These are phyloP conservation scores for Fusarium sp. DNA, from an alignment of 2,329 filamentous ascomycete genomes.

Conservation along the genomic window DNA sequence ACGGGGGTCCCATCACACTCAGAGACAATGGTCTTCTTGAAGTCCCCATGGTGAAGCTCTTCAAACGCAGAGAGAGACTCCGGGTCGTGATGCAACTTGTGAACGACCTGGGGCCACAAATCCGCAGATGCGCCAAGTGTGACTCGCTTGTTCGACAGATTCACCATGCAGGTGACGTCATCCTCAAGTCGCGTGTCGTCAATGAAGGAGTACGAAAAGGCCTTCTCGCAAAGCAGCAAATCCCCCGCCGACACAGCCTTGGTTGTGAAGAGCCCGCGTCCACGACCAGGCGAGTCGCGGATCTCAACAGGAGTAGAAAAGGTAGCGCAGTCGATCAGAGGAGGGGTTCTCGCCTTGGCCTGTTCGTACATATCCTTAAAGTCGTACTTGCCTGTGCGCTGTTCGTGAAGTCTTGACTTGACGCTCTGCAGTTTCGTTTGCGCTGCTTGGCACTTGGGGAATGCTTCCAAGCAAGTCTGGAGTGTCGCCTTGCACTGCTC, in stretches of 20 bases:
- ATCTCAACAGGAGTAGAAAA: conserved; percentile 60
- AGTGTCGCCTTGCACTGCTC: conserved; percentile 28
- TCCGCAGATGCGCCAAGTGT: conserved; percentile 56
- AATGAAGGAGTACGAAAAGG: conserved; percentile 59
- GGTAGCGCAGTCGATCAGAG: conserved; percentile 62
- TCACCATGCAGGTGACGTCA: conserved; percentile 50
- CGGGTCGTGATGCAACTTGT: conserved; percentile 62
- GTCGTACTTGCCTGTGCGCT: conserved; percentile 56
- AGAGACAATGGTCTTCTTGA: conserved; percentile 44
- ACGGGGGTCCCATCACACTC: conserved; percentile 55
- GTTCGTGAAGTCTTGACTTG: conserved; percentile 54
- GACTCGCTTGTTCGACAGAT: conserved; percentile 51
- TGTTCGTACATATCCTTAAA: conserved; percentile 57
- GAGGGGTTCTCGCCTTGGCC: conserved; percentile 51
- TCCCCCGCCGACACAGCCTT: conserved; percentile 62
- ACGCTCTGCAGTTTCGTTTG: conserved; percentile 50
- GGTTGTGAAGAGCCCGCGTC: conserved; percentile 66
- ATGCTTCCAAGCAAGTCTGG: conserved; percentile 49
- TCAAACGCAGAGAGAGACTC: conserved; percentile 16
- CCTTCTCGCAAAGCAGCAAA: conserved; percentile 69
- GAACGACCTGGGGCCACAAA: conserved; percentile 57
- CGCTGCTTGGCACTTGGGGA: conserved; percentile 54
- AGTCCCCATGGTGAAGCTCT: conserved; percentile 58
- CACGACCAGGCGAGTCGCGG: conserved; percentile 56
- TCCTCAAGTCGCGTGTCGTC: conserved; percentile 36